A percentile compares a stretch with the other conserved stretches of the same genome.
Evolutionary conservation across 2,329 filamentous ascomycete genomes (phyloP).

Genomic region (Septoria petroselini): DNA sequence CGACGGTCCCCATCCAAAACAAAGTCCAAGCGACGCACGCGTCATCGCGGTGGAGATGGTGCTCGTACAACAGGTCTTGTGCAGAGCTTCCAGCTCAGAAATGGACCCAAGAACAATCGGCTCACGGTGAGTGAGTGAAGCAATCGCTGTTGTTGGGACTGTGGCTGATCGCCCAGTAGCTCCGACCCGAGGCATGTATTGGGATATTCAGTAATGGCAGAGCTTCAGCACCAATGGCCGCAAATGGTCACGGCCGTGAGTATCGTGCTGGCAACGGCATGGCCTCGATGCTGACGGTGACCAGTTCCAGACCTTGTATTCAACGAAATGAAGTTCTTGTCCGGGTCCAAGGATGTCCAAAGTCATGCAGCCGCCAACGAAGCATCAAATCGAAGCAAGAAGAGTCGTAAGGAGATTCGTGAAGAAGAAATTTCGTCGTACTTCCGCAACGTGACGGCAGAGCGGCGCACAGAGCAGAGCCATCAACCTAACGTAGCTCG

Average conservation of each 20-base stretch:
- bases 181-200: slow-evolving; percentile 42
- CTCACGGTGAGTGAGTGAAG: slow-evolving; percentile 43
- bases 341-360: slow-evolving; percentile 36
- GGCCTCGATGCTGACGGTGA: slow-evolving; percentile 24
- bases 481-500: neutral
- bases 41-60: slow-evolving; percentile 39
- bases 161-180: slow-evolving; percentile 32
- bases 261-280: slow-evolving; percentile 31
- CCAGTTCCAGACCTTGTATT: slow-evolving; percentile 53
- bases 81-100: slow-evolving; percentile 47
- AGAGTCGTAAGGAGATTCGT: slow-evolving; percentile 34
- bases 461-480: neutral
- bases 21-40: slow-evolving; percentile 35
- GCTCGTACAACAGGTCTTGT: slow-evolving; percentile 40
- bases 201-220: slow-evolving; percentile 52
- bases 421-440: slow-evolving; percentile 48
- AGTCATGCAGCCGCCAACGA: slow-evolving; percentile 25
- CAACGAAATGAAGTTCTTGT: slow-evolving; percentile 51
- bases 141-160: neutral
- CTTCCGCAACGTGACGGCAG: slow-evolving; percentile 35
- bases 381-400: slow-evolving; percentile 36
- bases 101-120: slow-evolving; percentile 43
- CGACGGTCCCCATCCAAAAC: slow-evolving; percentile 26
- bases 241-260: slow-evolving; percentile 41
- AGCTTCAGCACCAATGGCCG: slow-evolving; percentile 46